Percentiles rank a stretch among this genome's conserved stretches.
phyloP scores from a whole-genome alignment of 805 yeast species.

The Candida qinlingensis region DNA sequence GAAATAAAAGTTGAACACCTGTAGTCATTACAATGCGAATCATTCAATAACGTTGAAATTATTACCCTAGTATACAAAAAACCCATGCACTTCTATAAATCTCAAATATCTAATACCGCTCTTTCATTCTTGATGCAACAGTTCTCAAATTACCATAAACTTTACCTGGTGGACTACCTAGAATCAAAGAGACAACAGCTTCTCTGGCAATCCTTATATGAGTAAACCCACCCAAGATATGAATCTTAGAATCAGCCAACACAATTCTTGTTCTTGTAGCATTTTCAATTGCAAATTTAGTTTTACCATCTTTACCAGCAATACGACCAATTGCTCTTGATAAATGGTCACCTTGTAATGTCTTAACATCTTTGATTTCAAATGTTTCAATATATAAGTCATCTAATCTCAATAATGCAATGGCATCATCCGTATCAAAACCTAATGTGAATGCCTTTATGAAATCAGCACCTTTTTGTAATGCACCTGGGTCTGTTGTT shows the following conservation, averaged over 20 bases:
- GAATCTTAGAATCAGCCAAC: conserved; percentile 93
- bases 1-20: too few relatives aligned
- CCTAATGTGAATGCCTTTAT: conserved; percentile 94
- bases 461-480: conserved; percentile 97
- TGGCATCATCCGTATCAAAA: conserved; percentile 94
- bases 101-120: conserved; percentile 59
- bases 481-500: conserved; percentile 88
- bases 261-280: conserved; percentile 98
- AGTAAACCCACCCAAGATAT: conserved; percentile 93
- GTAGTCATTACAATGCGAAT: too few relatives aligned
- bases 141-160: conserved; percentile 96
- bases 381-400: conserved; percentile 96
- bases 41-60: neutral
- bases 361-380: conserved; percentile 95
- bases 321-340: conserved; percentile 99
- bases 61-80: neutral
- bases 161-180: conserved; percentile 98
- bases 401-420: conserved; percentile 88
- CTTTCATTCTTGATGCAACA: conserved; percentile 95
- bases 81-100: neutral
- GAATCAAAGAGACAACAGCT: conserved; percentile 87
- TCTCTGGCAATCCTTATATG: conserved; percentile 99
- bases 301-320: conserved; percentile 99
- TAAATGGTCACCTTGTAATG: conserved; percentile 91
- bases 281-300: conserved; percentile 96